Evolutionary conservation across 257 asterid species (phyloP).

Genomic region (Agastache rugosa): DNA sequence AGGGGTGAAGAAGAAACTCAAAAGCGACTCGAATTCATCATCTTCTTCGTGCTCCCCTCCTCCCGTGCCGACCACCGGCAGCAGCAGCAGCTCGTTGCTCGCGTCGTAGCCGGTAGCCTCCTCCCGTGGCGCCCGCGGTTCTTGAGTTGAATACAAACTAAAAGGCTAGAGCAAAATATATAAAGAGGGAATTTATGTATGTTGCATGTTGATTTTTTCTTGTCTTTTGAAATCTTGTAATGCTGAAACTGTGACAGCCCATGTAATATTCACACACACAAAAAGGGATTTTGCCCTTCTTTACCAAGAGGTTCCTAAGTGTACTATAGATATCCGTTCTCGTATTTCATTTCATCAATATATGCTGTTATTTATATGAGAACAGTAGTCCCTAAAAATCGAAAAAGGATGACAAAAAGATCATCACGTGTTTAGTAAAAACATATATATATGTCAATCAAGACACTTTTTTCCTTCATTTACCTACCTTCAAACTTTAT

Average conservation of each 20-base stretch:
- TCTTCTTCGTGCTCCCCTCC: constrained; percentile 47
- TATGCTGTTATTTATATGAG: background rate
- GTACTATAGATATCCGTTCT: background rate
- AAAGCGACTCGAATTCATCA: constrained; percentile 49
- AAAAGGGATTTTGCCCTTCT: background rate
- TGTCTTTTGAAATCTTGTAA: constrained; percentile 21
- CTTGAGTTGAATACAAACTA: constrained; percentile 41
- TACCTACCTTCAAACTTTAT: constrained; percentile 40
- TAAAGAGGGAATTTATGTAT: constrained; percentile 16
- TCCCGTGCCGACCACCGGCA: constrained; percentile 6
- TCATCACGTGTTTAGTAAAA: background rate
- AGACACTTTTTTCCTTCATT: constrained; percentile 30
- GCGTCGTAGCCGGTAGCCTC: constrained; percentile 48
- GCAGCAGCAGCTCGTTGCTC: constrained; percentile 36
- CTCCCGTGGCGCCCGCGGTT: constrained; percentile 10
- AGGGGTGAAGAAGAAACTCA: constrained; percentile 58
- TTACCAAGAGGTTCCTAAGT: too few relatives aligned
- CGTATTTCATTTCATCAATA: background rate
- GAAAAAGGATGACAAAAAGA: background rate
- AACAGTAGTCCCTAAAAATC: background rate
- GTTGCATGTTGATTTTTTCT: background rate
- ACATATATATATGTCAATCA: constrained; percentile 18
- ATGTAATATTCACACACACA: constrained; percentile 9
- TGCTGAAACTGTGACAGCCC: background rate
- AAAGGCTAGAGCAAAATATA: constrained; percentile 1